These are phyloP conservation scores for Pseudofabraea citricarpa DNA, from an alignment of 2,329 filamentous ascomycete genomes.

Conservation along the genomic window DNA sequence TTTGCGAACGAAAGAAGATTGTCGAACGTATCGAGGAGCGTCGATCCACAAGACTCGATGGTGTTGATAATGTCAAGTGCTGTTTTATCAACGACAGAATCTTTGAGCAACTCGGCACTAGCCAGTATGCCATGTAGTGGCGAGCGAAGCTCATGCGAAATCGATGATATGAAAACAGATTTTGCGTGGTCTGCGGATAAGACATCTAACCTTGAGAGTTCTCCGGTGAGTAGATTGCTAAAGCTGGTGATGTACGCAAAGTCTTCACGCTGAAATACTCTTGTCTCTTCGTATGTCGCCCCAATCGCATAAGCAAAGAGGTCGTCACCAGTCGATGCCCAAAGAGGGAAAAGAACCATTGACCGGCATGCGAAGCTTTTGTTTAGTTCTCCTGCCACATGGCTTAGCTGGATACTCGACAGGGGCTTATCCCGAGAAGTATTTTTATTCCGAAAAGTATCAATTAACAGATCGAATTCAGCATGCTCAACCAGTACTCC, in stretches of 20 bases:
- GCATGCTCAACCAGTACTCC: conserved; percentile 1
- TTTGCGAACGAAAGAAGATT: conserved; percentile 41
- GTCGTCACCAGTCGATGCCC: conserved; percentile 38
- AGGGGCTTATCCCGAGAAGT: too few species aligned
- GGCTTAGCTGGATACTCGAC: neutral
- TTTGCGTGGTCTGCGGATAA: conserved; percentile 28
- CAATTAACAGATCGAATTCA: neutral
- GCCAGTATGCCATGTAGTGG: conserved; percentile 57
- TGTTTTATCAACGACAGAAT: conserved; percentile 41
- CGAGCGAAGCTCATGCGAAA: conserved; percentile 57
- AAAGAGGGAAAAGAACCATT: conserved; percentile 43
- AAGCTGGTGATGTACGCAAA: conserved; percentile 47
- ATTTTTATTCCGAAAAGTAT: neutral
- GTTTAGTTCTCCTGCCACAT: too few species aligned
- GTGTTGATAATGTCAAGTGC: conserved; percentile 44
- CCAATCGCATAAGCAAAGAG: conserved; percentile 46
- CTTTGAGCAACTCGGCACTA: conserved; percentile 46
- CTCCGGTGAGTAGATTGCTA: conserved; percentile 49
- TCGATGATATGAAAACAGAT: conserved; percentile 52
- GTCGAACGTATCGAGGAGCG: conserved; percentile 48
- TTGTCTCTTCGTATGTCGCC: conserved; percentile 39
- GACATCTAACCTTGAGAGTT: conserved; percentile 44
- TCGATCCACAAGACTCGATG: conserved; percentile 45
- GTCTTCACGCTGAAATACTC: conserved; percentile 43
- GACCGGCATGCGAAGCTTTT: neutral